Conservation (phyloP, 208 protist species). For the Wallacemonas sp. region DNA sequence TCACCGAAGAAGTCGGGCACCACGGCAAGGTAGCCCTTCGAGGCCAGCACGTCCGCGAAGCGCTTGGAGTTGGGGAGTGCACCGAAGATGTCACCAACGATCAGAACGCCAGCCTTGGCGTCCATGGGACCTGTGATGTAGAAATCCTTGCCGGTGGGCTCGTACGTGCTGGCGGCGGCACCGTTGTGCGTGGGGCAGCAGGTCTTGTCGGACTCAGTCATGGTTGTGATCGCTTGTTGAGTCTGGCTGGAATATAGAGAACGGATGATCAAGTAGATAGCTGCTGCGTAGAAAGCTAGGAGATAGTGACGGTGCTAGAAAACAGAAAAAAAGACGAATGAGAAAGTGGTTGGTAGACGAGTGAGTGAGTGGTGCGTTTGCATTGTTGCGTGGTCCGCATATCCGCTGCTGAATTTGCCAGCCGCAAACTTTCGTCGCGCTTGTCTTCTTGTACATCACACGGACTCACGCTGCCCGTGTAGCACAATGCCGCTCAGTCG, state of each 20-base stretch:
- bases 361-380: neutral
- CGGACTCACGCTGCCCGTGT: no score
- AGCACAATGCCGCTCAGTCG: no score
- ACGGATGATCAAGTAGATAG: no score
- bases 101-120: constrained; percentile 42
- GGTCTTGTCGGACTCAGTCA: constrained; percentile 15
- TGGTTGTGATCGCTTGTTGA: constrained; percentile 14
- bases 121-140: constrained; percentile 46
- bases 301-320: neutral
- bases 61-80: constrained; percentile 48
- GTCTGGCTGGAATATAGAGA: no score
- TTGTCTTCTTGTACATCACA: no score
- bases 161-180: constrained; percentile 21
- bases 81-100: constrained; percentile 66
- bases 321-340: neutral
- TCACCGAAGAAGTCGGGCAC: constrained; percentile 61
- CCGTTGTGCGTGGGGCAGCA: constrained; percentile 57
- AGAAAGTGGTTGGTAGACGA: neutral
- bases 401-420: no score
- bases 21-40: constrained; percentile 48
- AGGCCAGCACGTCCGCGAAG: constrained; percentile 45
- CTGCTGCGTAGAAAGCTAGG: neutral
- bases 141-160: constrained; percentile 30
- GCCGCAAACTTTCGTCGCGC: no score
- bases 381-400: no score